Conservation (phyloP, 805 yeast species). For the Ogataea henricii region DNA sequence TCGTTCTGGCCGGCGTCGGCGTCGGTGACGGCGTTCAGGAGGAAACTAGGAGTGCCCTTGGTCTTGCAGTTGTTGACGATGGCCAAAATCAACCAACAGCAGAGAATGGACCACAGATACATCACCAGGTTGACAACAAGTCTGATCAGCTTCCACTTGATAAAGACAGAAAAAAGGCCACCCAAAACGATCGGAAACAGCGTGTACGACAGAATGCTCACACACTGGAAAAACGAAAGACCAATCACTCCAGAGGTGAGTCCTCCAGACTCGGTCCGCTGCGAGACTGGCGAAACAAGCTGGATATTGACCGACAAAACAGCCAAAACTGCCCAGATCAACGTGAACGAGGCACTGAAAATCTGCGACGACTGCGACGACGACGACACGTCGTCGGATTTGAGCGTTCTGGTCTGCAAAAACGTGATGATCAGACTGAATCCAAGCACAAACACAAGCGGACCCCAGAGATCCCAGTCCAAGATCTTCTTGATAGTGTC, state of each 20-base stretch:
- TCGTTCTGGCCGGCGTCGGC: constrained; percentile 40
- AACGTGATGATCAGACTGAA: constrained; percentile 52
- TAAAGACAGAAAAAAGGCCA: constrained; percentile 44
- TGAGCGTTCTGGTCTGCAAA: constrained; percentile 37
- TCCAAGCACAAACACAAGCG: constrained; percentile 50
- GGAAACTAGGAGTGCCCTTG: constrained; percentile 22
- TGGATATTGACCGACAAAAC: constrained; percentile 55
- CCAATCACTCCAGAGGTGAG: constrained; percentile 37
- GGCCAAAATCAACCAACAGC: constrained; percentile 52
- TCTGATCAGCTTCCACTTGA: constrained; percentile 46
- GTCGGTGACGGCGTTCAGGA: constrained; percentile 15
- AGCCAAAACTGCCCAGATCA: constrained; percentile 52
- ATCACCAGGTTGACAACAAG: constrained; percentile 42
- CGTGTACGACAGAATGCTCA: constrained; percentile 57
- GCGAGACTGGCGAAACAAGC: constrained; percentile 50
- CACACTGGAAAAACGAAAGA: constrained; percentile 55
- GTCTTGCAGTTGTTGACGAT: constrained; percentile 42
- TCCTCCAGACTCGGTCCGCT: constrained; percentile 30
- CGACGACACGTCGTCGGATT: constrained; percentile 27
- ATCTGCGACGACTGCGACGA: constrained; percentile 43
- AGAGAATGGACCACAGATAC: constrained; percentile 53
- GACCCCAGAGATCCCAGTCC: constrained; percentile 70
- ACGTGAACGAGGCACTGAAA: constrained; percentile 55
- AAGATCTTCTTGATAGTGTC: constrained; percentile 39
- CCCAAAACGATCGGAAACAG: constrained; percentile 56